Conservation (phyloP, 2,329 filamentous ascomycete species). For the Pyrenophora tritici-repentis region DNA sequence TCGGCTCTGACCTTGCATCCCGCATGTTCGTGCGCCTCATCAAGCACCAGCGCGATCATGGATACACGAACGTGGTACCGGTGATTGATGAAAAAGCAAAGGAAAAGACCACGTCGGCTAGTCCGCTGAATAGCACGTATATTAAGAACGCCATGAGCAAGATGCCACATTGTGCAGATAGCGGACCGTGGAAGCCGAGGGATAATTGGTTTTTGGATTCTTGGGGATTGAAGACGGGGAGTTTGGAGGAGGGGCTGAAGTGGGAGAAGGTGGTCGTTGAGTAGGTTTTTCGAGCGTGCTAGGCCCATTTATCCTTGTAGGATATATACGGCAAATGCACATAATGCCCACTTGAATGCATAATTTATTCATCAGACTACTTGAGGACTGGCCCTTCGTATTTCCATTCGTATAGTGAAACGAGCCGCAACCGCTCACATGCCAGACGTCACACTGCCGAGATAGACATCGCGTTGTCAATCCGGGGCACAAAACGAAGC, state of each 20-base stretch:
- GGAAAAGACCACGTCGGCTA: constrained; percentile 48
- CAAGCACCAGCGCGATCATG: constrained; percentile 55
- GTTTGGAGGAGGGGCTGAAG: constrained; percentile 49
- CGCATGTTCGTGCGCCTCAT: constrained; percentile 58
- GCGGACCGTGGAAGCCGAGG: constrained; percentile 52
- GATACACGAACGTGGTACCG: constrained; percentile 53
- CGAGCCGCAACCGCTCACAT: too few species aligned
- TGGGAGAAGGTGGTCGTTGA: constrained; percentile 33
- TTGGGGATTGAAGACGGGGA: constrained; percentile 50
- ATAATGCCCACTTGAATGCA: too few species aligned
- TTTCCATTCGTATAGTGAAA: too few species aligned
- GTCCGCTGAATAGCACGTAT: constrained; percentile 59
- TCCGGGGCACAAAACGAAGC: too few species aligned
- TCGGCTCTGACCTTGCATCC: constrained; percentile 62
- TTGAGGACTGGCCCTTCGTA: too few species aligned
- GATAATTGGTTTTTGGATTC: constrained; percentile 53
- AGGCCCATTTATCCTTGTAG: too few species aligned
- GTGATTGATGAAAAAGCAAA: constrained; percentile 46
- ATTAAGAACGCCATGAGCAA: constrained; percentile 48
- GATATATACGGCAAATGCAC: too few species aligned
- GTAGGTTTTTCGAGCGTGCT: not conserved
- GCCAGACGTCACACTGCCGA: too few species aligned
- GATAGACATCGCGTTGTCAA: too few species aligned
- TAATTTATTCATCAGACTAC: too few species aligned
- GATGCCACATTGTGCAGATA: constrained; percentile 56